These are phyloP conservation scores for Annona squamosa DNA, from an alignment of 164 flowering plant genomes.

Conservation along the genomic window DNA sequence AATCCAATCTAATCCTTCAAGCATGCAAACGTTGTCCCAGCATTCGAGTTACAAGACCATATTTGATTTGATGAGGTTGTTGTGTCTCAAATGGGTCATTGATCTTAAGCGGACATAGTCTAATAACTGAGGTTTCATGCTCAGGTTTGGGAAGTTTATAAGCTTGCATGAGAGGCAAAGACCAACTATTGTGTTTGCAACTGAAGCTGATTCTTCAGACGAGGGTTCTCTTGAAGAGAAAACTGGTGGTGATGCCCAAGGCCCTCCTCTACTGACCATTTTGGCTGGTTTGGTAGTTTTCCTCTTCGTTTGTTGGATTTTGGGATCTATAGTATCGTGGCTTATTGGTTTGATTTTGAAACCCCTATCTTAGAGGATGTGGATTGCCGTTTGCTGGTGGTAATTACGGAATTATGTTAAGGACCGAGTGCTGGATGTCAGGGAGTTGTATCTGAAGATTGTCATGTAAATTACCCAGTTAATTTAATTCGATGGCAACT, in stretches of 20 bases:
- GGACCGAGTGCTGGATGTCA: too few relatives aligned
- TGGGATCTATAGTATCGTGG: constrained; percentile 17
- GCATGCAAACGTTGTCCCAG: background rate
- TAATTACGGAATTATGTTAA: too few relatives aligned
- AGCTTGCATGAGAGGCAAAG: constrained; percentile 4
- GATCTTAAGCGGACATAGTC: background rate
- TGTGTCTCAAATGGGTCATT: background rate
- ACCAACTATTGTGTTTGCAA: constrained; percentile 4
- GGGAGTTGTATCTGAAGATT: too few relatives aligned
- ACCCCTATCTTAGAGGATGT: background rate
- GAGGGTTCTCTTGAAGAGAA: constrained; percentile 4
- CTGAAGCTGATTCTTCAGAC: constrained; percentile 4
- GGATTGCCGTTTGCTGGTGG: too few relatives aligned
- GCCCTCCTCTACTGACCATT: constrained; percentile 24
- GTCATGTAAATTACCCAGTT: too few relatives aligned
- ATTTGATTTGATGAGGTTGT: background rate
- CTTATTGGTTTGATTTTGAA: constrained; percentile 15
- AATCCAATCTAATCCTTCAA: too few relatives aligned
- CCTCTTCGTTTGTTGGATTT: constrained; percentile 12
- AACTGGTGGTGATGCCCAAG: constrained; percentile 9
- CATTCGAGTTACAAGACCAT: background rate
- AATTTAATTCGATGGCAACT: too few relatives aligned
- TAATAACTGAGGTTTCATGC: background rate
- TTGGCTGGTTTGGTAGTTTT: constrained; percentile 22
- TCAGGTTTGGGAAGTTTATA: constrained; percentile 10